Percentiles rank a stretch among this genome's conserved stretches.
phyloP scores from a whole-genome alignment of 768 basidiomycete genomes.

The Solioccasus polychromus region DNA sequence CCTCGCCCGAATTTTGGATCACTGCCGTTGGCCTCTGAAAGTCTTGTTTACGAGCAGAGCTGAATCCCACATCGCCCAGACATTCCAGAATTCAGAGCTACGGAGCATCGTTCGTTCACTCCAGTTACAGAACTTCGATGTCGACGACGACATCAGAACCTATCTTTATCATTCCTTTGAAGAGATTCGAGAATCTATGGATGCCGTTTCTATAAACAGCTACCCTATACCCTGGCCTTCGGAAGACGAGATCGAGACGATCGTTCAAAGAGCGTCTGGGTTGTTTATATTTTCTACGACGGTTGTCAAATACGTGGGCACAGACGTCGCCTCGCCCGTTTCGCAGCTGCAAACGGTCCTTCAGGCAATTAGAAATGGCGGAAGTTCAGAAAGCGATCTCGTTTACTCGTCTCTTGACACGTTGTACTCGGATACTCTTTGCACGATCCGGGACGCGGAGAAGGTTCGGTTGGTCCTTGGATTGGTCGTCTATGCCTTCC shows the following conservation, averaged over 20 bases:
- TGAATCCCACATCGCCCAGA: slow-evolving; percentile 16
- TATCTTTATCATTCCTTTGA: slow-evolving; percentile 24
- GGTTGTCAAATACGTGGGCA: slow-evolving; percentile 23
- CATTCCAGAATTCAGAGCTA: slow-evolving; percentile 19
- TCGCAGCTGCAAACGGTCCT: slow-evolving; percentile 11
- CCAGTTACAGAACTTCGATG: slow-evolving; percentile 19
- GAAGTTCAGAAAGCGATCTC: slow-evolving; percentile 1
- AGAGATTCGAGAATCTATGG: slow-evolving; percentile 4
- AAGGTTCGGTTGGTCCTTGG: slow-evolving; percentile 11
- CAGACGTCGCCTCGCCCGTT: slow-evolving; percentile 9
- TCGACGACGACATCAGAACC: slow-evolving; percentile 21
- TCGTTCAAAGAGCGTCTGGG: slow-evolving; percentile 20
- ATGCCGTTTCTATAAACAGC: neutral
- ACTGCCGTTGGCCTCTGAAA: slow-evolving; percentile 21
- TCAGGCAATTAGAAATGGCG: slow-evolving; percentile 1
- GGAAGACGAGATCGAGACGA: slow-evolving; percentile 16
- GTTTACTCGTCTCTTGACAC: slow-evolving; percentile 14
- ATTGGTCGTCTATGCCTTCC: slow-evolving; percentile 10
- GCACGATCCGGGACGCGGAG: slow-evolving; percentile 8
- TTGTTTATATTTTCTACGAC: slow-evolving; percentile 30
- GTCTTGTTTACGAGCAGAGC: slow-evolving; percentile 25
- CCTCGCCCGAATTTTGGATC: slow-evolving; percentile 12
- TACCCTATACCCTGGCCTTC: slow-evolving; percentile 18
- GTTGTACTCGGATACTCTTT: slow-evolving; percentile 15
- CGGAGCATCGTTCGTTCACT: slow-evolving; percentile 5